phyloP scores from a whole-genome alignment of 495 filamentous ascomycete genomes.

The Beverwykella pulmonaria region DNA sequence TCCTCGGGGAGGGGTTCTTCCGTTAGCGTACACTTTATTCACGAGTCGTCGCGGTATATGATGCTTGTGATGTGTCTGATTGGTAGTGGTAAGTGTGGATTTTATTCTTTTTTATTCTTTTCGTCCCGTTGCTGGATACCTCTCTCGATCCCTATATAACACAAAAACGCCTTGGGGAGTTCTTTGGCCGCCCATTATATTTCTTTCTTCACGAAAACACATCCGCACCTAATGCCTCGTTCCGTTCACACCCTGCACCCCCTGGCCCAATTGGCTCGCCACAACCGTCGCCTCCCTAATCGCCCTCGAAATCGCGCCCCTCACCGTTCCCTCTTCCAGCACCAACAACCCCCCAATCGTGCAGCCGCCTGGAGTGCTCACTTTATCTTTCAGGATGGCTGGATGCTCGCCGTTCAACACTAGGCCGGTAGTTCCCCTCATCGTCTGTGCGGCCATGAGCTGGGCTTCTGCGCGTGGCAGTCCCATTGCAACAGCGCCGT shows the following conservation, averaged over 20 bases:
- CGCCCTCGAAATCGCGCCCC: constrained; percentile 68
- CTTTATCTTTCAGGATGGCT: constrained; percentile 74
- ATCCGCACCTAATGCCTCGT: constrained; percentile 39
- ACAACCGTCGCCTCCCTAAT: constrained; percentile 79
- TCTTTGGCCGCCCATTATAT: not conserved
- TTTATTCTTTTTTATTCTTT: not conserved
- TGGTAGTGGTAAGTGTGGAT: not conserved
- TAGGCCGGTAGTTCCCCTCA: constrained; percentile 70
- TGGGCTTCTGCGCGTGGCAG: constrained; percentile 75
- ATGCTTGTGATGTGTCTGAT: not conserved
- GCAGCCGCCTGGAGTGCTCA: constrained; percentile 78
- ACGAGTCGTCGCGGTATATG: not conserved
- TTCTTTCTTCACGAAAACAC: not conserved
- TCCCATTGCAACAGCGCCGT: constrained; percentile 81
- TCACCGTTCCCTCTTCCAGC: constrained; percentile 73
- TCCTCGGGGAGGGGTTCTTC: too few species aligned
- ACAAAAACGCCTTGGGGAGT: not conserved
- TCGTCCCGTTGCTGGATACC: not conserved
- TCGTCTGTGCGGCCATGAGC: constrained; percentile 78
- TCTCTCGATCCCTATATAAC: not conserved
- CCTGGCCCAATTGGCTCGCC: constrained; percentile 68
- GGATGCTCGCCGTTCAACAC: constrained; percentile 76
- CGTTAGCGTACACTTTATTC: too few species aligned
- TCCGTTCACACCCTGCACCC: constrained; percentile 52
- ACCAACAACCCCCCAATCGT: constrained; percentile 77